phyloP scores from a whole-genome alignment of 2,329 filamentous ascomycete genomes.

The Byssothecium circinans region DNA sequence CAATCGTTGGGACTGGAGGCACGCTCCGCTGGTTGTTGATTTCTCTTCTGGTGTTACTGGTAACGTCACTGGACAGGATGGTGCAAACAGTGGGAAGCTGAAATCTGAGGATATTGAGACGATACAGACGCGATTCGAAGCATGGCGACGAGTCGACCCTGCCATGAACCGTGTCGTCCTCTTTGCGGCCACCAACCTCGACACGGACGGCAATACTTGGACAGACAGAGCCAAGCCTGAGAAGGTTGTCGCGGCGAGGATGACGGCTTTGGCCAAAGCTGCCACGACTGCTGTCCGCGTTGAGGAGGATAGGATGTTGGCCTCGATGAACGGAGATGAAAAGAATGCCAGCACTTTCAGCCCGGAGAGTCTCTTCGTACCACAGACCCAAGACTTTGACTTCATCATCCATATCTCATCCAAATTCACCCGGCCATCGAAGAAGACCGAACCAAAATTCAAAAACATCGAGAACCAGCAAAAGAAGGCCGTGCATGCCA shows the following conservation, averaged over 20 bases:
- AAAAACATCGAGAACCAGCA: slow-evolving; percentile 74
- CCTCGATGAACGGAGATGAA: slow-evolving; percentile 10
- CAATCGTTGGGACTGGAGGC: slow-evolving; percentile 88
- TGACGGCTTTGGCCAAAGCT: slow-evolving; percentile 79
- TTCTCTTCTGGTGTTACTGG: slow-evolving; percentile 50
- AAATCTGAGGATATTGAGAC: slow-evolving; percentile 61
- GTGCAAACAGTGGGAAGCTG: slow-evolving; percentile 45
- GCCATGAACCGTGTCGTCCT: slow-evolving; percentile 81
- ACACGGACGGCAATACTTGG: slow-evolving; percentile 77
- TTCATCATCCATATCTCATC: slow-evolving; percentile 74
- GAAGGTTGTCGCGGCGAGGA: slow-evolving; percentile 79
- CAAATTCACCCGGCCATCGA: slow-evolving; percentile 49
- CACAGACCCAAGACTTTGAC: slow-evolving; percentile 77
- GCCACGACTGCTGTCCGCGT: slow-evolving; percentile 57
- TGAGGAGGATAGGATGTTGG: slow-evolving; percentile 54
- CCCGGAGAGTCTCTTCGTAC: slow-evolving; percentile 67
- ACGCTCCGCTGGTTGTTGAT: slow-evolving; percentile 80
- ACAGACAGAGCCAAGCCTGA: slow-evolving; percentile 70
- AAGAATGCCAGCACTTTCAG: slow-evolving; percentile 31
- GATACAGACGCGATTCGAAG: slow-evolving; percentile 72
- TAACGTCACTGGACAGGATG: slow-evolving; percentile 16
- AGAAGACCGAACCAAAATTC: slow-evolving; percentile 57
- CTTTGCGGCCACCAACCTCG: slow-evolving; percentile 78
- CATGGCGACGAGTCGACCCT: slow-evolving; percentile 86
- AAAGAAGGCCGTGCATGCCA: slow-evolving; percentile 33